Base-by-base conservation (phyloP, 2,329 filamentous ascomycete genomes). In the Phoma sp. region DNA sequence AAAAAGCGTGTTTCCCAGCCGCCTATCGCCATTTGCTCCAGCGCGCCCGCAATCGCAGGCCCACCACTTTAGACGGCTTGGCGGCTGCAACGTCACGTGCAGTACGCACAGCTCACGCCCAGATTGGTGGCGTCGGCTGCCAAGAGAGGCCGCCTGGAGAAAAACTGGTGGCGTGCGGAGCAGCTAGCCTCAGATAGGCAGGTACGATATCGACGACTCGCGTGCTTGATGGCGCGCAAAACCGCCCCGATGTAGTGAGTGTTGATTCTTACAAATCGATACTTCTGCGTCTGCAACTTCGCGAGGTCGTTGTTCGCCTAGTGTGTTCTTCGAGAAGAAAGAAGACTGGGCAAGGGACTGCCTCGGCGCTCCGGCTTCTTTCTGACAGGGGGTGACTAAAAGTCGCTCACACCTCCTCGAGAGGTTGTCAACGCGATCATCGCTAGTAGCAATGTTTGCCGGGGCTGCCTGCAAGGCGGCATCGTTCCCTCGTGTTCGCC, bases 1-100 rank as follows among this genome's bases (percentile, higher is more conserved):
- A 58, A 59, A 65, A 68, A 67, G 64, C 65, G 57, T 67, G 51
- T 62, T 59, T 67, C 49, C 48, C 47, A 55, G 52, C 52, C 52
- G 52, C 39, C 46, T 51, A 66, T 68, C 60, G 62, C 57, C 49
- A 61, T 44, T 51, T 55, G 57, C 56, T 51, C 58, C 52, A 63
- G 50, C 29, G 21, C 33, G 45, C 51, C 55, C 50, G 53, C 55
- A 51, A 50, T 57, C 50, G 43, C 31, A 32, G 52, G 27, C 52
- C 52, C 52, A 10, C 56, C 55, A 55, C 29, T 45, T 61, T 54
- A 50, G 41, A 12, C 48, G 24, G 24, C 63, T 68, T 67, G 65
- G 65, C 64, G 43, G 19, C 27, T 38, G 53, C 36, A 46, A 39
- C 43, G 35, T 51, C 52, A 51, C 46, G 46, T 63, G 55, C 24